Evolutionary conservation across 495 filamentous ascomycete species (phyloP).

Genomic region (Lepidopterella palustris): DNA sequence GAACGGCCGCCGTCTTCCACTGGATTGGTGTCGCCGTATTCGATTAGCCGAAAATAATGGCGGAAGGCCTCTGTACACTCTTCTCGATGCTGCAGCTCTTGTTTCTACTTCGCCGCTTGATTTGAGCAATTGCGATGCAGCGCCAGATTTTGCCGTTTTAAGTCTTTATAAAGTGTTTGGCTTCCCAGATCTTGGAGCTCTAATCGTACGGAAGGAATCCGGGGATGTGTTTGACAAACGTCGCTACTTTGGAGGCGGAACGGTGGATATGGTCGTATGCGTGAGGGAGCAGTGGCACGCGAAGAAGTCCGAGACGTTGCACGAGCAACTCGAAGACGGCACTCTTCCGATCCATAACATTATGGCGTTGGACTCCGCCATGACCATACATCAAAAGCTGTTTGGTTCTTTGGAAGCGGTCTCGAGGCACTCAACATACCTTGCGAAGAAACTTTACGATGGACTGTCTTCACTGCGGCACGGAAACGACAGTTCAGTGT

Average conservation of each 20-base stretch:
- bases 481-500: slow-evolving; percentile 59
- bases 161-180: slow-evolving; percentile 98
- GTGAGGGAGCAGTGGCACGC: slow-evolving; percentile 65
- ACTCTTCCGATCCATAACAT: slow-evolving; percentile 86
- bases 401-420: slow-evolving; percentile 66
- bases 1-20: slow-evolving; percentile 72
- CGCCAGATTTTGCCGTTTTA: slow-evolving; percentile 81
- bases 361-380: slow-evolving; percentile 66
- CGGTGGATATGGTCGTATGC: slow-evolving; percentile 72
- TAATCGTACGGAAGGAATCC: slow-evolving; percentile 74
- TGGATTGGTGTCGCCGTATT: slow-evolving; percentile 58
- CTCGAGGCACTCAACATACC: slow-evolving; percentile 63
- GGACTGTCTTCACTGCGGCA: slow-evolving; percentile 58
- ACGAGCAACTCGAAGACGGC: slow-evolving; percentile 82
- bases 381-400: slow-evolving; percentile 60
- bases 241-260: slow-evolving; percentile 90
- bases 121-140: slow-evolving; percentile 50
- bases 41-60: slow-evolving; percentile 34
- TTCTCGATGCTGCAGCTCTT: slow-evolving; percentile 87
- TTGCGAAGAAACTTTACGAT: slow-evolving; percentile 54
- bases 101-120: slow-evolving; percentile 72
- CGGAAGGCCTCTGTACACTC: slow-evolving; percentile 49
- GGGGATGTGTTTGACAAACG: slow-evolving; percentile 55
- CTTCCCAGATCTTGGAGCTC: slow-evolving; percentile 82
- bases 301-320: slow-evolving; percentile 61